phyloP scores from a whole-genome alignment of 768 basidiomycete genomes.

The Tylopilus intermedius region DNA sequence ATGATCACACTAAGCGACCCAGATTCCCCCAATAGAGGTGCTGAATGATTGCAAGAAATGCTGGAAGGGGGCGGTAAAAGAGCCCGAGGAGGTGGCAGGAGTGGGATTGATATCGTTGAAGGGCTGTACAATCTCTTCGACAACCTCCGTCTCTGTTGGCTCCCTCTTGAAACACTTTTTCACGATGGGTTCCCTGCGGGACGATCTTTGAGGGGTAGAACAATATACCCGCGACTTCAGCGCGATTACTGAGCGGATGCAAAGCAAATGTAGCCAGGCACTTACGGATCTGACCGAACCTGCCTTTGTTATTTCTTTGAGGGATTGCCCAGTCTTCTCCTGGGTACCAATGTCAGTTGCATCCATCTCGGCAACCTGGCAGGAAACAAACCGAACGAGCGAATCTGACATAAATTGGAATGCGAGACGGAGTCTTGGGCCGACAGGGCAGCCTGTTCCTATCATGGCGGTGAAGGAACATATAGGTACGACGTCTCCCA shows the following conservation, averaged over 20 bases:
- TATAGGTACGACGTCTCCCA: not conserved
- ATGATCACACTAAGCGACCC: not conserved
- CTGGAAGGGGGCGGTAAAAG: not conserved
- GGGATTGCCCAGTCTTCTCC: conserved; percentile 7
- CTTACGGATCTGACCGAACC: not conserved
- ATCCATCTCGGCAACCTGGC: not conserved
- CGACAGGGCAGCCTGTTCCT: not conserved
- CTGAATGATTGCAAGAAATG: not conserved
- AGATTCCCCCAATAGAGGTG: not conserved
- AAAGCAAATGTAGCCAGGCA: not conserved
- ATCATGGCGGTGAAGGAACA: not conserved
- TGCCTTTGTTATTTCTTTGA: not conserved
- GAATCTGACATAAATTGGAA: conserved; percentile 13
- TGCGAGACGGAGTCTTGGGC: not conserved
- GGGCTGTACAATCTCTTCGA: not conserved
- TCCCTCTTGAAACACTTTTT: not conserved
- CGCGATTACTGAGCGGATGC: not conserved
- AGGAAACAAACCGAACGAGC: conserved; percentile 3
- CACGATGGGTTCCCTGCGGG: not conserved
- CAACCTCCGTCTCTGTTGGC: not conserved
- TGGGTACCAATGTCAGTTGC: conserved; percentile 2
- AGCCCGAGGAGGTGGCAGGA: not conserved
- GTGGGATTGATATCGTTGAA: no score
- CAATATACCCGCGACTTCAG: not conserved
- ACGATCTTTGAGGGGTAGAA: not conserved